Base-by-base conservation (phyloP, 2,329 filamentous ascomycete genomes). In the Chlorencoelia australis region DNA sequence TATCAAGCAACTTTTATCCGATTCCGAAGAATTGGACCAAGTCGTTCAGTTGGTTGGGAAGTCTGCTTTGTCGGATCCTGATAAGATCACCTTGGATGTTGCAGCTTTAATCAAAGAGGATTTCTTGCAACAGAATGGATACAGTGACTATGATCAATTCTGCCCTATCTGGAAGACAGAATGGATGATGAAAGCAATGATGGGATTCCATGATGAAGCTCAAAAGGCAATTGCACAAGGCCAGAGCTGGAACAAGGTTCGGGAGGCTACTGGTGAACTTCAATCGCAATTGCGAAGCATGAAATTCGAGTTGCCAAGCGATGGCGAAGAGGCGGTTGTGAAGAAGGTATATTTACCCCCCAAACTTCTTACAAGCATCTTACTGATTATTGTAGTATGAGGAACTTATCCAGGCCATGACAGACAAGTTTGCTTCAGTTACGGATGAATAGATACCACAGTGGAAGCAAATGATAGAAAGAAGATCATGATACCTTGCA, bases 141-240 rank as follows among this genome's bases (percentile, higher is more conserved):
- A 98, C 75, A 91, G 83, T 50, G 86, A 96, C 64, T 96, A 98
- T 60, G 91, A 98, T 59, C 88, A 96, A 67, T 98, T 94, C 77
- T 98, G 91, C 59, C 91, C 91, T 33, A 75, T 98, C 56, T 98
- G 91, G 91, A 98, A 98, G 80, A 98, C 91, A 0, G 83, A 94
- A 62, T 98, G 91, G 81, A 96, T 98, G 91, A 98, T 98, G 91
- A 95, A 94, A 75, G 82, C 86, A 47, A 96, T 98, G 79, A 84
- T 98, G 71, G 84, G 81, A 40, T 98, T 89, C 75, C 86, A 95
- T 60, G 93, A 98, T 55, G 91, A 98, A 69, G 80, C 86, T 16
- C 89, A 96, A 62, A 96, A 95, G 75, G 87, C 86, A 5, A 75
- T 98, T 57, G 73, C 82, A 5, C 86, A 94, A 62, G 91, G 91